Evolutionary conservation across 78 protist species (phyloP), one percentile per base, ranked within the genome.

Genomic region (Speleostelium caveatum): DNA sequence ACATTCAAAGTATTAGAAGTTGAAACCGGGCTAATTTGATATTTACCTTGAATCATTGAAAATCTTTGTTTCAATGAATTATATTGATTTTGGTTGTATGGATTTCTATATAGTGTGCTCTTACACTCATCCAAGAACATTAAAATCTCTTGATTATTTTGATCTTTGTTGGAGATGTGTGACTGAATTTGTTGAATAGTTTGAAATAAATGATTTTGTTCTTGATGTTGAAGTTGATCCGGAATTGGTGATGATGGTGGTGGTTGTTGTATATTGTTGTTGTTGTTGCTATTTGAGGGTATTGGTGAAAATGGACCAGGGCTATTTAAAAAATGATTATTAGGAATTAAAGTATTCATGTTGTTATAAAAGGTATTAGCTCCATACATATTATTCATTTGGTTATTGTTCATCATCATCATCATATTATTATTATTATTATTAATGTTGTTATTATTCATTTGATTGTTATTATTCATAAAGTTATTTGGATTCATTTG

Each of bases 11-110:
- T 45, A 45, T 45, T 45, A 45, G n/a, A 14, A 45, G n/a, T 10
- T 14, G 6, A 6, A 45, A 45, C n/a, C 53, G n/a, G n/a, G n/a
- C n/a, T n/a, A n/a, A 62, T 17, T 38, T 30, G 59, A 51, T 45
- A 56, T 35, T 77, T 61, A 1, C 22, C 26, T 24, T 45, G 26
- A 1, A 69, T 12, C 14, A 26, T 35, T 36, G 33, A 16, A 42
- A 69, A 83, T 58, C 65, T 35, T 58, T 69, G 76, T 60, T 83
- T 83, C 2, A 83, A 51, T 14, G 7, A 19, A 7, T n/a, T 26
- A 42, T 58, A 69, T 38, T 56, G 56, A 30, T 61, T 35, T 41
- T 41, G 63, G 22, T 60, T 69, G 51, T 83, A 72, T 2, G 78
- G 38, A 19, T 72, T 32, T 19, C 35, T 68, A n/a, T 39, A 83